These are phyloP conservation scores for Pythium oligandrum DNA, from an alignment of 352 stramenopile genomes.

Conservation along the genomic window DNA sequence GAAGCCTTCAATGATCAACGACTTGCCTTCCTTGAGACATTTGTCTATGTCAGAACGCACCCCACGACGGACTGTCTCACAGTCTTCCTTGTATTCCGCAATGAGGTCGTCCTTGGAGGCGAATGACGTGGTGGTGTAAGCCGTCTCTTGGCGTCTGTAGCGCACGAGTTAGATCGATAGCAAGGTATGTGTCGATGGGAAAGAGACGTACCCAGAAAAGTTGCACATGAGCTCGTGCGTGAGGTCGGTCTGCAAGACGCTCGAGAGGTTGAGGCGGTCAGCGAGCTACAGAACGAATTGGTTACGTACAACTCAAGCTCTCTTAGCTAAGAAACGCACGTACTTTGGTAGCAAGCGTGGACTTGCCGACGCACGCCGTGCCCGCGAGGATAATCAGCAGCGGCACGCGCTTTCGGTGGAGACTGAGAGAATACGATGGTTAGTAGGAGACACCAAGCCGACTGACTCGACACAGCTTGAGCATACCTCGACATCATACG, in stretches of 20 bases:
- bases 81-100: slow-evolving; percentile 72
- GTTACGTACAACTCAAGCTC: not conserved
- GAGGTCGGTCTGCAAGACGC: slow-evolving; percentile 81
- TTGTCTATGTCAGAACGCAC: slow-evolving; percentile 87
- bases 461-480: too few species aligned
- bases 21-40: slow-evolving; percentile 87
- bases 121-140: slow-evolving; percentile 61
- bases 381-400: slow-evolving; percentile 82
- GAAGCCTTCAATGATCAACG: slow-evolving; percentile 83
- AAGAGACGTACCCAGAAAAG: slow-evolving; percentile 64
- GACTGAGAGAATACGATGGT: slow-evolving; percentile 24
- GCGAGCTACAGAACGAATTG: slow-evolving; percentile 41
- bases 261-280: slow-evolving; percentile 83
- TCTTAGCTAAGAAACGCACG: not conserved
- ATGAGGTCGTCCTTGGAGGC: slow-evolving; percentile 56
- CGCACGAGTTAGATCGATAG: not conserved
- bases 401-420: slow-evolving; percentile 79
- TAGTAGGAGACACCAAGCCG: too few species aligned
- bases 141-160: slow-evolving; percentile 45
- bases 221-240: slow-evolving; percentile 91
- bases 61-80: slow-evolving; percentile 70
- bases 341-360: slow-evolving; percentile 85
- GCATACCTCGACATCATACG: slow-evolving; percentile 84
- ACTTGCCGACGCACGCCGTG: slow-evolving; percentile 82
- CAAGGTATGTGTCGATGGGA: not conserved